Evolutionary conservation across 2,329 filamentous ascomycete species (phyloP).

Genomic region (Paraphaeosphaeria sporulosa): DNA sequence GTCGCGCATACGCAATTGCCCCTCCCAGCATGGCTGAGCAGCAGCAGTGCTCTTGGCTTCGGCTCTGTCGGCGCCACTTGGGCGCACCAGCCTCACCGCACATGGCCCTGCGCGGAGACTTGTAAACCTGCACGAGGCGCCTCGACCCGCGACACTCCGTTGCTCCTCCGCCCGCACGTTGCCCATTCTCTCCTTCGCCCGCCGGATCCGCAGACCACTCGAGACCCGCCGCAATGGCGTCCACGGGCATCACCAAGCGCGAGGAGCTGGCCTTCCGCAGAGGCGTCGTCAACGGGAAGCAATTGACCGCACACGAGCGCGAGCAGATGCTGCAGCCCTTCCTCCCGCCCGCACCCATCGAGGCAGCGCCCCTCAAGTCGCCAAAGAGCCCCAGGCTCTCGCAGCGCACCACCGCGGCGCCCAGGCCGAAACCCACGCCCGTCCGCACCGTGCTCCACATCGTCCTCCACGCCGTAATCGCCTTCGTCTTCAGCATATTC

Average conservation of each 20-base stretch:
- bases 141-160: background rate
- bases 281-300: conserved; percentile 47
- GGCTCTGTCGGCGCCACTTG: conserved; percentile 30
- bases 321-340: conserved; percentile 61
- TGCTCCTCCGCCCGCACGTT: conserved; percentile 13
- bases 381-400: conserved; percentile 21
- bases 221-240: conserved; percentile 42
- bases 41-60: conserved; percentile 33
- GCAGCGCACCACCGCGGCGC: conserved; percentile 20
- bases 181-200: conserved; percentile 2
- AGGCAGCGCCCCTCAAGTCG: conserved; percentile 22
- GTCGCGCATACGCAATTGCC: conserved; percentile 42
- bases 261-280: conserved; percentile 46
- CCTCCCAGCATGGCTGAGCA: conserved; percentile 41
- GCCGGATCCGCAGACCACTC: no score
- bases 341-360: conserved; percentile 56
- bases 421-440: conserved; percentile 62
- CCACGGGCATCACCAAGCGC: conserved; percentile 39
- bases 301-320: conserved; percentile 56
- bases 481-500: conserved; percentile 86
- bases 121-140: conserved; percentile 10
- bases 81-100: conserved; percentile 39
- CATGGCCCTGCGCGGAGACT: conserved; percentile 20
- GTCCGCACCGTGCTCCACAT: conserved; percentile 69
- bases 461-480: conserved; percentile 73